Conservation (phyloP, 768 basidiomycete species). For the Cyclocybe aegerita region DNA sequence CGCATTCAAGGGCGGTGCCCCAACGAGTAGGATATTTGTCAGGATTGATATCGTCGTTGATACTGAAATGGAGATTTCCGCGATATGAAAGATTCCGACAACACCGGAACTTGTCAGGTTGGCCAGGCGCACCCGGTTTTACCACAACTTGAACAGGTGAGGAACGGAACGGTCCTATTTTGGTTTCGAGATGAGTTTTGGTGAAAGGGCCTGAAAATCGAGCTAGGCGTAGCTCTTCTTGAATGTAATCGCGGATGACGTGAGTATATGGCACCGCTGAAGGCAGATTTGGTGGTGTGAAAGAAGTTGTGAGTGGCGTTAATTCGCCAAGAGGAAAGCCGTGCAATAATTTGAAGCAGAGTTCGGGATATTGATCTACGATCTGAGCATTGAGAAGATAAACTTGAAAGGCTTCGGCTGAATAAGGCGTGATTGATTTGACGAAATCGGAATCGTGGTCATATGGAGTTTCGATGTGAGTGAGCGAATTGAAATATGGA, state of each 20-base stretch:
- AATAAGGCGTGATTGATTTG: no score
- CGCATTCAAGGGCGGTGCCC: slow-evolving; percentile 14
- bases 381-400: no score
- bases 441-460: no score
- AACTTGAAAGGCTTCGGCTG: no score
- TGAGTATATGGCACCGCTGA: slow-evolving; percentile 3
- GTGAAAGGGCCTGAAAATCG: slow-evolving; percentile 26
- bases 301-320: neutral
- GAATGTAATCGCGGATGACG: slow-evolving; percentile 18
- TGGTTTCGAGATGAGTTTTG: slow-evolving; percentile 8
- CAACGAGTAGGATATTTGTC: slow-evolving; percentile 23
- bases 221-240: slow-evolving; percentile 10
- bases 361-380: no score
- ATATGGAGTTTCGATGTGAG: no score
- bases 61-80: slow-evolving; percentile 7
- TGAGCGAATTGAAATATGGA: slow-evolving; percentile 29
- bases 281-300: slow-evolving; percentile 19
- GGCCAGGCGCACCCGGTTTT: slow-evolving; percentile 9
- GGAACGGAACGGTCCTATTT: slow-evolving; percentile 24
- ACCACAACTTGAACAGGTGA: slow-evolving; percentile 18
- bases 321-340: neutral
- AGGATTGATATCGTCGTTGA: slow-evolving; percentile 21
- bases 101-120: slow-evolving; percentile 17
- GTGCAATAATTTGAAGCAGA: neutral
- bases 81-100: slow-evolving; percentile 19